Conservation (phyloP, 108 stramenopile genomes). For the Epithemia pelagica region DNA sequence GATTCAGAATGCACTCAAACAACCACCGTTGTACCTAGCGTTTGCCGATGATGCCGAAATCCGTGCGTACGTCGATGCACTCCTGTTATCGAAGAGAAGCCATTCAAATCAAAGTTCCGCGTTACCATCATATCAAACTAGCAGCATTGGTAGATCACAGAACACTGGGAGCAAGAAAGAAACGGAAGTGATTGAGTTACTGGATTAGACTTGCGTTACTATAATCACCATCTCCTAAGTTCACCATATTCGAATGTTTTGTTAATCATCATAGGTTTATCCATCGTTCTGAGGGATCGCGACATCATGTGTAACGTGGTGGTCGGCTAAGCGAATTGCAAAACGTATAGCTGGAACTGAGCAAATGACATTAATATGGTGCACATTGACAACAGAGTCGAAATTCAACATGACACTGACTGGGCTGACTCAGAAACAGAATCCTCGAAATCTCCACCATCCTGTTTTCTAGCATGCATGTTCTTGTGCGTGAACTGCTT, state of each 20-base stretch:
- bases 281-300: neutral
- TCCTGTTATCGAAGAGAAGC: neutral
- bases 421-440: no score
- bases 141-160: neutral
- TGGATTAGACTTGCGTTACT: neutral
- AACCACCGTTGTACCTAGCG: neutral
- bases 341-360: no score
- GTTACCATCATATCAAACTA: neutral
- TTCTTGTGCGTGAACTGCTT: no score
- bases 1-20: neutral
- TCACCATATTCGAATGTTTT: no score
- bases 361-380: no score
- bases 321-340: no score
- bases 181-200: neutral
- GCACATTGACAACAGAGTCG: no score
- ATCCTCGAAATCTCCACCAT: no score
- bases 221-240: no score
- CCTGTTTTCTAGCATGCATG: no score
- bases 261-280: no score
- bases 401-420: no score
- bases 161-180: neutral
- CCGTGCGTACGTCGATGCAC: neutral
- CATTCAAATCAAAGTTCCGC: neutral
- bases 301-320: neutral
- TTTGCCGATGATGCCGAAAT: constrained; percentile 3